A percentile compares a stretch with the other conserved stretches of the same genome.
Evolutionary conservation across 192 early-diverging fungal species (phyloP).

Genomic region (Anaeromyces robustus): DNA sequence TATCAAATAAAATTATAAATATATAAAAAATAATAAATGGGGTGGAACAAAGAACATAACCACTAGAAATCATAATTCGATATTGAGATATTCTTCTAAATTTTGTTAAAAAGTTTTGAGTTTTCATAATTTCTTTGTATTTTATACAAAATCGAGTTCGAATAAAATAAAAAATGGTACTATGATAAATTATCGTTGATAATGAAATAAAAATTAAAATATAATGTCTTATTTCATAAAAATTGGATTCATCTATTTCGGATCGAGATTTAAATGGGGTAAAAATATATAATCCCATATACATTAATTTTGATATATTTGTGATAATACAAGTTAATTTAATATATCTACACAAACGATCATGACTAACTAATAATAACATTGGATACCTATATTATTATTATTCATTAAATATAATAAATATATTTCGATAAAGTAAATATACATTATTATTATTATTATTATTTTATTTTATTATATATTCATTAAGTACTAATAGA

Average conservation of each 20-base stretch:
- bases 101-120: neutral
- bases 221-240: neutral
- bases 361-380: neutral
- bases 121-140: neutral
- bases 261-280: neutral
- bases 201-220: neutral
- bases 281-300: neutral
- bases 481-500: no score
- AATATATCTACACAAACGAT: neutral
- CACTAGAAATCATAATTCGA: neutral
- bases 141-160: neutral
- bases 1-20: neutral
- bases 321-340: neutral
- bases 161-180: neutral
- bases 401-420: no score
- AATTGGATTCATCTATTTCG: neutral
- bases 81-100: neutral
- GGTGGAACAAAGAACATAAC: neutral
- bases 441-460: no score
- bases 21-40: neutral
- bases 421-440: no score
- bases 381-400: neutral
- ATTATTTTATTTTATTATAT: no score
- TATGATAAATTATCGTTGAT: neutral
- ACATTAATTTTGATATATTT: neutral